A percentile compares a stretch with the other conserved stretches of the same genome.
These are phyloP conservation scores for Beta macrorhiza DNA, from an alignment of 179 eudicot genomes.

Conservation along the genomic window DNA sequence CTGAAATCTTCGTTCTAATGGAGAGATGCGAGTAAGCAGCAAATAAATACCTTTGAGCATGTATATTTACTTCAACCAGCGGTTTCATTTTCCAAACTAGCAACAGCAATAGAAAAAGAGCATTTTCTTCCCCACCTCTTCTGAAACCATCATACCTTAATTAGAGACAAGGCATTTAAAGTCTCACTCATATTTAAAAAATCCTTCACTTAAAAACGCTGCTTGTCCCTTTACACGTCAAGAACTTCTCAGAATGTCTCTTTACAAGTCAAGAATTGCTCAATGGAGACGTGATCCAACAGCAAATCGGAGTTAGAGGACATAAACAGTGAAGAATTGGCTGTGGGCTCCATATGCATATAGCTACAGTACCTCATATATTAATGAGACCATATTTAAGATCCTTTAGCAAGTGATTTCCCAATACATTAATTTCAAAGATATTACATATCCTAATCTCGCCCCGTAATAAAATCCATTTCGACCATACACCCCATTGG, in stretches of 20 bases:
- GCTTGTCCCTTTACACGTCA: background rate
- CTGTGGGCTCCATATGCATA: background rate
- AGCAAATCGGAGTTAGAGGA: background rate
- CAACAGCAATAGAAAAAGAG: background rate
- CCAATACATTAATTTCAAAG: background rate
- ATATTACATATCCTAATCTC: background rate
- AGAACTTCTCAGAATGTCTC: background rate
- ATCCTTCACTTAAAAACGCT: background rate
- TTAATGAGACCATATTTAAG: background rate
- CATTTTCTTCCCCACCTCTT: background rate
- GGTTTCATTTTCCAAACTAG: background rate
- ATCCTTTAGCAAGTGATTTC: background rate
- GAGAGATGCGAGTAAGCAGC: background rate
- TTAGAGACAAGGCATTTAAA: background rate
- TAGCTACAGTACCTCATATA: background rate
- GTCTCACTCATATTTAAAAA: background rate
- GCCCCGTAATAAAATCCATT: slow-evolving; percentile 5
- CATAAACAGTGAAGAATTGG: background rate
- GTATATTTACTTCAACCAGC: background rate
- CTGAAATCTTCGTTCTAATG: background rate
- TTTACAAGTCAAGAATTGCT: background rate
- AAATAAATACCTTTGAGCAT: background rate
- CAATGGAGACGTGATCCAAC: too few relatives aligned
- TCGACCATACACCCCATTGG: background rate
- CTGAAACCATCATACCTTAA: background rate